These are phyloP conservation scores for Xylariaceae sp. DNA, from an alignment of 2,329 filamentous ascomycete genomes.

Conservation along the genomic window DNA sequence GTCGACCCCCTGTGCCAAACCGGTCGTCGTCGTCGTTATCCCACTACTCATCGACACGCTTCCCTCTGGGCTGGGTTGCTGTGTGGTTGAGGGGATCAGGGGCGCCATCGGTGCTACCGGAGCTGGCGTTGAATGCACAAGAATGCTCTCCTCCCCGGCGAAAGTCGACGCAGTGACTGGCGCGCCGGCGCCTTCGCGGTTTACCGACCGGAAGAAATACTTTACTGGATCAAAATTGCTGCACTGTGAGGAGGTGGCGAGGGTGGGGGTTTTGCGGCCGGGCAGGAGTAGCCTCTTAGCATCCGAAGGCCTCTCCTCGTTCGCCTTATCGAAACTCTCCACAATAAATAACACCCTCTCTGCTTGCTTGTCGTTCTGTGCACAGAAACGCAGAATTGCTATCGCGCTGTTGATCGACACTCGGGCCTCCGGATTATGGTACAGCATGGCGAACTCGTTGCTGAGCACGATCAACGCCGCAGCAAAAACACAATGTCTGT, in stretches of 20 bases:
- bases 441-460: slow-evolving; percentile 50
- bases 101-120: slow-evolving; percentile 15
- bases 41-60: slow-evolving; percentile 24
- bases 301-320: slow-evolving; percentile 26
- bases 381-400: slow-evolving; percentile 45
- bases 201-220: slow-evolving; percentile 24
- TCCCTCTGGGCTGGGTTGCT: slow-evolving; percentile 30
- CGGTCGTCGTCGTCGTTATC: slow-evolving; percentile 15
- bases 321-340: slow-evolving; percentile 41
- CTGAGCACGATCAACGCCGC: slow-evolving; percentile 49
- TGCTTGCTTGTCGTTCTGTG: slow-evolving; percentile 44
- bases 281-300: slow-evolving; percentile 23
- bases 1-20: slow-evolving; percentile 23
- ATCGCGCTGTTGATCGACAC: slow-evolving; percentile 39
- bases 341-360: slow-evolving; percentile 45
- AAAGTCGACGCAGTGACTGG: slow-evolving; percentile 12
- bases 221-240: slow-evolving; percentile 25
- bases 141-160: slow-evolving; percentile 17
- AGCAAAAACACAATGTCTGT: slow-evolving; percentile 53
- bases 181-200: slow-evolving; percentile 13
- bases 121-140: slow-evolving; percentile 8
- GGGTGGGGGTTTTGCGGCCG: slow-evolving; percentile 22
- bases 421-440: slow-evolving; percentile 38
- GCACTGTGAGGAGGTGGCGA: slow-evolving; percentile 26
- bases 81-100: slow-evolving; percentile 24